Evolutionary conservation across 2,329 filamentous ascomycete genomes (phyloP), one percentile per base, ranked within the genome.

Genomic region (Ophioceras dolichostomum): DNA sequence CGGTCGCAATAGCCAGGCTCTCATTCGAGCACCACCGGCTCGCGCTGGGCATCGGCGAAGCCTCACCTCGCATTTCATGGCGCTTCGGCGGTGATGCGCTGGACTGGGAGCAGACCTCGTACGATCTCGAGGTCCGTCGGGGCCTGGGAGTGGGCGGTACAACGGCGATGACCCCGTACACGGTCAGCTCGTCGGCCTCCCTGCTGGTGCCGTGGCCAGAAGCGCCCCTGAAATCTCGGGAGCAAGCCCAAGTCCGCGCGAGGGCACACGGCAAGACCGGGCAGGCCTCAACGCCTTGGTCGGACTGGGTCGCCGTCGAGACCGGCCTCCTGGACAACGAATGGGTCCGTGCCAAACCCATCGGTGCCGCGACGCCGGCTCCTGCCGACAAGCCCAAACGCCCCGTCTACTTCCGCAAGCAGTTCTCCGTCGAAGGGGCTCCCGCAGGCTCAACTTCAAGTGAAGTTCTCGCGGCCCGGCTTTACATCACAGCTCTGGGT

Each of bases 151-250:
- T 6, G 3, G n/a, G 13, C 14, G n/a, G 30, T 18, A 3, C 6
- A n/a, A 17, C 16, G 6, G 17, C 14, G 9, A 32, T 43, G 19
- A 18, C 6, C n/a, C n/a, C 27, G 2, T 41, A 41, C 41, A 27
- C 29, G 1, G 39, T 43, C 14, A 6, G 34, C 10, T 38, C 37
- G 22, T 34, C 35, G 28, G 32, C 34, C 2, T 60, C 57, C 1
- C 45, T 56, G 10, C 47, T 60, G 4, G 55, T 59, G 8, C 53
- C 55, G 5, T 62, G 58, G 59, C 58, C 57, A 9, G 39, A 45
- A 19, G 27, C 34, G 14, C 40, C 43, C 6, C 34, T 47, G 4
- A 14, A 12, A 8, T 40, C 41, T 2, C 36, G 41, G 2, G 41
- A 46, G 29, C 21, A 32, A n/a, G 45, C 41, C 7, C 10, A n/a